Base-by-base conservation (phyloP, 129 eudicot genomes). In the Centaurea solstitialis region DNA sequence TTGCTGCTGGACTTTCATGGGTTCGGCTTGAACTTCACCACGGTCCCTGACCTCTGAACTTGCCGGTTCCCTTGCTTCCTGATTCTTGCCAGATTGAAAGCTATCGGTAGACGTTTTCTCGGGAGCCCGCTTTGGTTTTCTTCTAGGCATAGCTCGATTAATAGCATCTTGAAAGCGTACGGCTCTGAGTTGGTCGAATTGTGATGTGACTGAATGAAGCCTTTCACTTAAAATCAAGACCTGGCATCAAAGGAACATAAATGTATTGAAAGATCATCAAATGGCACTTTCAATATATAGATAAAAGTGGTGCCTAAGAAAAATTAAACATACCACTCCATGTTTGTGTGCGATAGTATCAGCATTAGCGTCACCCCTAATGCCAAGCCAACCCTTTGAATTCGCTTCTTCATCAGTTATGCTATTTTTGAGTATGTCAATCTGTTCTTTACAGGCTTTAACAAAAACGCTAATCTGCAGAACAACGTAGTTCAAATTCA, bases 341-440 rank as follows among this genome's bases (percentile, higher is more conserved):
- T 96, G 98, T 84, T 91, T 96, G 78, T 93, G 99, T 64, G 99
- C 99, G 45, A 89, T 80, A 30, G 93, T 91, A 86, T 96, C 98
- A 70, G 95, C 91, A 88, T 93, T 95, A 41, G 87, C 73, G 75
- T 85, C 92, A 78, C 80, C 85, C 88, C 87, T 84, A 26, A 87
- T 85, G 62, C 97, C 94, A 82, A 91, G 94, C 99, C 99, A 96
- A 22, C 98, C 91, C 81, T 88, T 96, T 61, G 93, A 86, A 80
- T 81, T 96, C 43, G 80, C 88, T 85, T 93, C 98, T 81, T 93
- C 99, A 57, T 89, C 84, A 37, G 72, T 91, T 72, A 94, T 90
- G 81, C 92, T 90, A 72, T 79, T 83, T 87, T 88, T 89, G 39
- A 96, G 94, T 50, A 93, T 81, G 78, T 93, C 94, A 45, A 96